Base-by-base conservation (phyloP, 371 early-diverging fungal genomes). In the Apophysomyces ossiformis region DNA sequence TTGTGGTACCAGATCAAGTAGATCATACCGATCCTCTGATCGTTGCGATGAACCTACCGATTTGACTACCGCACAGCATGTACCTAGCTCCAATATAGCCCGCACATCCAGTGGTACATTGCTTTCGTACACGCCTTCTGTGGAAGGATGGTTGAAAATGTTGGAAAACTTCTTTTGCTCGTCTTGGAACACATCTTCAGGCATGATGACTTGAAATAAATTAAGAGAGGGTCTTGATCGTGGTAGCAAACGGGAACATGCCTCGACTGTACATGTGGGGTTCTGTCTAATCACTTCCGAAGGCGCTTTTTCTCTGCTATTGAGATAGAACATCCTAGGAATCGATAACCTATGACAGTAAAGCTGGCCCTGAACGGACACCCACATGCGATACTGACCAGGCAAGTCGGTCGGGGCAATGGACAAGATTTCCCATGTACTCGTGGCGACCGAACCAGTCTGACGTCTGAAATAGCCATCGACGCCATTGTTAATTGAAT, bases 101-200 rank as follows among this genome's bases (percentile, higher is more conserved):
- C 96, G 89, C 58, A 89, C 86, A 41, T 91, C 44, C 0, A 93
- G 77, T 4, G 95, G 90, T 1, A 96, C 74, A 62, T 95, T 90
- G 0, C 94, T 90, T 79, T 97, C 98, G 73, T 97, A 99, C 0
- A 95, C 95, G 32, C 96, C 96, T 63, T 92, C 94, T 12, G 95
- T 90, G n/a, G 89, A 81, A 9, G 93, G 93, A 71, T 96, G 92
- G 66, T 90, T 93, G 70, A 95, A 94, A 45, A 96, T 85, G 26
- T 84, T 84, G 1, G 89, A 70, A 75, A 95, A 89, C 61, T 88
- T 85, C 64, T 85, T 86, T 21, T 77, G 73, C 73, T 96, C 89
- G 38, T 85, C 81, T 15, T 81, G 85, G 74, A 87, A 99, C 6
- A 85, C 82, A 6, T 69, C 62, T 73, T 99, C 99, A 4, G 89